phyloP scores from a whole-genome alignment of 148 eudicot genomes.

The Arctostaphylos glauca region DNA sequence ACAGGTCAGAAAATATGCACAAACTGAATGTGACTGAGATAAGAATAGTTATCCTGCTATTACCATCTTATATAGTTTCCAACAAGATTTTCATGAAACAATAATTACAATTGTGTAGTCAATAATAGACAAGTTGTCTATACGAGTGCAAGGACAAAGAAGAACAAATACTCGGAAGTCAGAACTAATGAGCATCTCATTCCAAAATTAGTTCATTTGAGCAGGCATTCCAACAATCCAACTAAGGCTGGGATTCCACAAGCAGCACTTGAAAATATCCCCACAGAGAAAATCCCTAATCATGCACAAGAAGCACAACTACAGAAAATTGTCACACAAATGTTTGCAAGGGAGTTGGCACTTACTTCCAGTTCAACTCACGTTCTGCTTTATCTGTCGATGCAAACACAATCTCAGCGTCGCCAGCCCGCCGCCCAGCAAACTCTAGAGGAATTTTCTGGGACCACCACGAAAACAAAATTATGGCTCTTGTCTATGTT shows the following conservation, averaged over 20 bases:
- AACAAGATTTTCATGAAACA: background rate
- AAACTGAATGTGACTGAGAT: background rate
- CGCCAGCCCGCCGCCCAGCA: conserved; percentile 89
- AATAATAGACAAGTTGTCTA: background rate
- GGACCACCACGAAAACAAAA: background rate
- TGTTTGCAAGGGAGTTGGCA: background rate
- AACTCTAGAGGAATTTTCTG: conserved; percentile 80
- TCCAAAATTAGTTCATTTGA: background rate
- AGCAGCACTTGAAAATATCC: background rate
- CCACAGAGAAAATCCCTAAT: background rate
- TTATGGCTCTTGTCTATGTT: conserved; percentile 5
- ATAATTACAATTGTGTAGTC: background rate
- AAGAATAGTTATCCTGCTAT: background rate
- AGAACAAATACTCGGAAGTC: background rate
- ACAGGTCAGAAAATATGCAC: background rate
- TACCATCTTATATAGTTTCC: background rate
- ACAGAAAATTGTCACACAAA: no score
- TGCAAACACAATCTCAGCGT: conserved; percentile 86
- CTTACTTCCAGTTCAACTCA: conserved; percentile 95
- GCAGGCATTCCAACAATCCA: background rate
- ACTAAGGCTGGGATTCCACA: background rate
- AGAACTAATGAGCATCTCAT: background rate
- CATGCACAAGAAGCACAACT: background rate
- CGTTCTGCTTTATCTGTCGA: conserved; percentile 82
- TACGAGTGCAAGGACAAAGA: background rate